These are phyloP conservation scores for Penstemon barbatus DNA, from an alignment of 257 asterid species.

Conservation along the genomic window DNA sequence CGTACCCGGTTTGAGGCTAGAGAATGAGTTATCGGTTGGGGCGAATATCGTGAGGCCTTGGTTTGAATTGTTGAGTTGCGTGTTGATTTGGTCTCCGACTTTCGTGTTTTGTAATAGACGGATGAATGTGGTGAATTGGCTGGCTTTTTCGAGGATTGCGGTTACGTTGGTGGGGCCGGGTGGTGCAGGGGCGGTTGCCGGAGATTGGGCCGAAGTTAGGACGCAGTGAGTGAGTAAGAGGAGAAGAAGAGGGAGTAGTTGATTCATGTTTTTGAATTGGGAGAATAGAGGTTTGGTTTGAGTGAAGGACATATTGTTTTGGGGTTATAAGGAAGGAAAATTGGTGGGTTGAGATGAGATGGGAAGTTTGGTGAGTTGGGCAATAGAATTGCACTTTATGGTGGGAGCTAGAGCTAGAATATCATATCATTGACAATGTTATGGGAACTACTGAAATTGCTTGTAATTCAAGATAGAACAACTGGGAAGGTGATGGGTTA, in stretches of 20 bases:
- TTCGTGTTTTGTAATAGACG: constrained; percentile 55
- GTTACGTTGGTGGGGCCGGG: constrained; percentile 47
- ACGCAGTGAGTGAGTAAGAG: background rate
- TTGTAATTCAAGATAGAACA: constrained; percentile 39
- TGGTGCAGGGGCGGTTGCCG: constrained; percentile 49
- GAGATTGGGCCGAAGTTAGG: constrained; percentile 37
- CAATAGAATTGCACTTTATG: constrained; percentile 28
- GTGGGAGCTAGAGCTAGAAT: constrained; percentile 31
- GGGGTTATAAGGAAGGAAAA: constrained; percentile 12
- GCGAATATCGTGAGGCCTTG: constrained; percentile 48
- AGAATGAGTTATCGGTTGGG: constrained; percentile 47
- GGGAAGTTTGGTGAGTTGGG: constrained; percentile 33
- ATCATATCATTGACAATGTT: constrained; percentile 25
- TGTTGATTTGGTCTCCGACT: constrained; percentile 38
- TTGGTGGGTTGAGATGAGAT: constrained; percentile 24
- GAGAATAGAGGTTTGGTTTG: constrained; percentile 11
- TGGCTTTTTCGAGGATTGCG: constrained; percentile 52
- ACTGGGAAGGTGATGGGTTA: background rate
- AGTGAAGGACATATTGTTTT: background rate
- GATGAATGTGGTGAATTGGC: constrained; percentile 42
- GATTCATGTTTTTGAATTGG: constrained; percentile 4
- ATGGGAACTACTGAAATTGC: constrained; percentile 42
- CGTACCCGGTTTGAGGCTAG: constrained; percentile 37
- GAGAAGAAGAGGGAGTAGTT: background rate
- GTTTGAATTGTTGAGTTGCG: constrained; percentile 41